A percentile compares a stretch with the other conserved stretches of the same genome.
Conservation (phyloP, 495 filamentous ascomycete genomes). For the Aspergillus olivimuriae region DNA sequence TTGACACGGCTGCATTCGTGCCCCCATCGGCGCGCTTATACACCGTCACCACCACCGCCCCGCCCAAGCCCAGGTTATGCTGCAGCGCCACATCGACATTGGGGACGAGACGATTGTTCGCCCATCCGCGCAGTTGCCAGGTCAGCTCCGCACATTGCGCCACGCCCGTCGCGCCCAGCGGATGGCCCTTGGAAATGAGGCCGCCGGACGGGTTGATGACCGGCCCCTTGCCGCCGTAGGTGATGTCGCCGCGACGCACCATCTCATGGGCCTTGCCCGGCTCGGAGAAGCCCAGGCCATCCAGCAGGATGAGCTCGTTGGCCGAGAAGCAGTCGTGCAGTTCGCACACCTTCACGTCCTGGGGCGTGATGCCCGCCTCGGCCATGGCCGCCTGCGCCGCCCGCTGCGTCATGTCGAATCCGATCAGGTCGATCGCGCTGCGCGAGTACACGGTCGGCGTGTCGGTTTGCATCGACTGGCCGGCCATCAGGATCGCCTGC, state of each 20-base stretch:
- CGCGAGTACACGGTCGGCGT: slow-evolving; percentile 61
- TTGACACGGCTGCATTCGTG: slow-evolving; percentile 45
- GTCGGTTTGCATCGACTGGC: slow-evolving; percentile 77
- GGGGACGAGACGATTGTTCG: slow-evolving; percentile 70
- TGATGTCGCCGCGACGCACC: slow-evolving; percentile 79
- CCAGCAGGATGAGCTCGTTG: slow-evolving; percentile 82
- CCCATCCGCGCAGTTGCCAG: slow-evolving; percentile 92
- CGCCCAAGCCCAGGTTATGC: not conserved
- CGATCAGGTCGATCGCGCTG: slow-evolving; percentile 76
- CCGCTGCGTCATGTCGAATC: slow-evolving; percentile 72
- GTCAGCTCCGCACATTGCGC: slow-evolving; percentile 90
- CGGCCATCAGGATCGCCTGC: slow-evolving; percentile 77
- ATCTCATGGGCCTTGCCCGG: slow-evolving; percentile 84
- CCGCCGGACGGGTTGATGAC: slow-evolving; percentile 89
- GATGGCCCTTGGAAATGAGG: slow-evolving; percentile 89
- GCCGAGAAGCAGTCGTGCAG: slow-evolving; percentile 93
- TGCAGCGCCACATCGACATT: slow-evolving; percentile 33
- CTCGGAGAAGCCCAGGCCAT: slow-evolving; percentile 69
- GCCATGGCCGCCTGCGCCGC: slow-evolving; percentile 48
- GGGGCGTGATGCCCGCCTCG: slow-evolving; percentile 61
- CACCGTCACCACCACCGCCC: not conserved
- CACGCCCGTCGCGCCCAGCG: slow-evolving; percentile 80
- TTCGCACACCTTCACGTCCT: slow-evolving; percentile 74
- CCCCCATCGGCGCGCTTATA: slow-evolving; percentile 64
- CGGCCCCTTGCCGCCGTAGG: slow-evolving; percentile 67